Evolutionary conservation across 2,329 filamentous ascomycete genomes (phyloP), one percentile per base, ranked within the genome.

Genomic region (Calonectria montana): DNA sequence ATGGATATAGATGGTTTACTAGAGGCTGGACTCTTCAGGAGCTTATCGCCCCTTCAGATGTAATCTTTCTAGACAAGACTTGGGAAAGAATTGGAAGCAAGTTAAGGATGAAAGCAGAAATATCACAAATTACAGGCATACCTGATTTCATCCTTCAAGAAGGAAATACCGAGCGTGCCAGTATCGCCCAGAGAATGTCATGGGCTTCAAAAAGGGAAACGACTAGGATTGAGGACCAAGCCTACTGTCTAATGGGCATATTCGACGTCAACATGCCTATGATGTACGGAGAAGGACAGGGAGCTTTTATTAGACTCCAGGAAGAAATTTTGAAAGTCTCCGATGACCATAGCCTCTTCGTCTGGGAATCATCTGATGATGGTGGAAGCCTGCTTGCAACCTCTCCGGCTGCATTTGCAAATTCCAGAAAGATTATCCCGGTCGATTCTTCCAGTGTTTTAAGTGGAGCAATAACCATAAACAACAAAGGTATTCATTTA

Each of bases 251-350:
- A 3, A 64, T 77, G 7, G 74, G 76, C 2, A 65, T 77, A 2
- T 77, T 77, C 55, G 63, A 69, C 21, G 69, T 77, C 31, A 75
- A 61, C 55, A 76, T 77, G 71, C 65, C 75, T 3, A 70, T 76
- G 69, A 55, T 76, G 1, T 77, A 77, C 37, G 76, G 72, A 6
- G 76, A 77, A 47, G 77, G 76, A 0, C 65, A 73, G 2, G 72
- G 53, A 16, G 76, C 77, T 0, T 79, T 79, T 39, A 64, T 76
- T n/a, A 67, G 77, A 12, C 66, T 79, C 21, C 78, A 79, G 18
- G 76, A 79, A 53, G 75, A 78, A 45, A 77, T 78, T 12, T 43
- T 79, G 4, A 75, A 75, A 13, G 53, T 72, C 12, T 71, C 67
- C 4, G 70, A 79, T 23, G 75, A 78, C 21, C 67, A 76, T 6